Percentiles rank a stretch among this genome's conserved stretches.
These are phyloP conservation scores for Monosporozyma siamensis DNA, from an alignment of 805 yeast species.

Conservation along the genomic window DNA sequence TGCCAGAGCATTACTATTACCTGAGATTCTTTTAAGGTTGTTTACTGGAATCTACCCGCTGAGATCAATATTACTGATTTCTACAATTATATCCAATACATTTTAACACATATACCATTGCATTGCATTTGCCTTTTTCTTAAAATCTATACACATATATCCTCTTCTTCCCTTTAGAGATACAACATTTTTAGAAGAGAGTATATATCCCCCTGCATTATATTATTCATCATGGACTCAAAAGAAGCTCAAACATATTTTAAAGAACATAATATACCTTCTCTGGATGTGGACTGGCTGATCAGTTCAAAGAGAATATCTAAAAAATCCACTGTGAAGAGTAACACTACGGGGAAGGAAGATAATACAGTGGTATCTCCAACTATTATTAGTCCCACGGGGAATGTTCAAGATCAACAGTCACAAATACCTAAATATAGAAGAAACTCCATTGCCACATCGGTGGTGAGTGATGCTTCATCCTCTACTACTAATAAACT, in stretches of 20 bases:
- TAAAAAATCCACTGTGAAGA: not conserved
- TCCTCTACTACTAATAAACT: not conserved
- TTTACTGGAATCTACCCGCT: too few species aligned
- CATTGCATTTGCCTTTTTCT: too few species aligned
- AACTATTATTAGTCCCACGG: not conserved
- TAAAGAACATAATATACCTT: constrained; percentile 18
- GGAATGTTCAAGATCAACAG: not conserved
- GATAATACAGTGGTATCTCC: not conserved
- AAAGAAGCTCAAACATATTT: constrained; percentile 14
- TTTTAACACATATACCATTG: too few species aligned
- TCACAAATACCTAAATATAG: not conserved
- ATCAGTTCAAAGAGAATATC: constrained; percentile 12
- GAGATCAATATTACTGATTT: too few species aligned
- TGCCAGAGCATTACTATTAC: too few species aligned
- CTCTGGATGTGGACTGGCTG: constrained; percentile 26
- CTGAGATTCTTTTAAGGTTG: too few species aligned
- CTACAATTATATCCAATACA: too few species aligned
- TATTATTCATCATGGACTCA: constrained; percentile 7
- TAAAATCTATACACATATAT: too few species aligned
- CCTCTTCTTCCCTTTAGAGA: too few species aligned
- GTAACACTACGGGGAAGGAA: not conserved
- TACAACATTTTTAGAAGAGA: too few species aligned
- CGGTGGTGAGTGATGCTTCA: not conserved
- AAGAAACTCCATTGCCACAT: constrained; percentile 6
- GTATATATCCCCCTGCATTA: not conserved